Evolutionary conservation across 371 early-diverging fungal genomes (phyloP), one percentile per base, ranked within the genome.

Genomic region (Actinomucor elegans): DNA sequence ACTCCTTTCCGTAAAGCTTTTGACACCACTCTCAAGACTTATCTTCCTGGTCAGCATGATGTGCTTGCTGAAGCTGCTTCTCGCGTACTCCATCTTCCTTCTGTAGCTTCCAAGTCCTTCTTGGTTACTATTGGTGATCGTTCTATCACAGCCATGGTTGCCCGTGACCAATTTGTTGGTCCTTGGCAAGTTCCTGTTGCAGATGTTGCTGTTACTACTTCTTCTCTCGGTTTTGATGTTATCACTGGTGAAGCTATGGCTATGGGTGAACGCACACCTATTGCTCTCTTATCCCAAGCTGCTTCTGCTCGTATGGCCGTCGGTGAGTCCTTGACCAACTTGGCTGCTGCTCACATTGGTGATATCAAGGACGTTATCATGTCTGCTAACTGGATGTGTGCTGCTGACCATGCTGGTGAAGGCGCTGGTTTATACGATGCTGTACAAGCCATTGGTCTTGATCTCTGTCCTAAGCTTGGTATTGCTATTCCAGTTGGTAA

Each of bases 301-400:
- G 95, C 96, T 0, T 91, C 95, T 20, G 93, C 94, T 6, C 89
- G 96, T 49, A 96, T 98, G 96, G 93, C 97, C 8, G 94, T 93
- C 5, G 97, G 85, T 49, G 98, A 97, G 73, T 69, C 91, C 12
- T 62, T 97, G 28, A 90, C 94, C 34, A 97, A 97, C 67, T 66
- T 98, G 57, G 89, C 87, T 3, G 94, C 98, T 18, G 96, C 97
- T 26, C 76, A 87, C 57, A 80, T n/a, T 38, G 72, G 77, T 7
- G 73, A 81, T 24, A 79, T 93, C 28, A 69, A 75, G 14, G 79
- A 83, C 49, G 81, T 94, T 26, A 88, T 94, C 37, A 81, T 98
- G 67, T 90, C 90, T 29, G 97, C 97, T 50, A 98, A 98, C 79
- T 98, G 97, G 98, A 98, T 98, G 98, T 86, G 91, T 42, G 92